phyloP scores from a whole-genome alignment of 164 flowering plant species.

The Magnolia changhungtana region DNA sequence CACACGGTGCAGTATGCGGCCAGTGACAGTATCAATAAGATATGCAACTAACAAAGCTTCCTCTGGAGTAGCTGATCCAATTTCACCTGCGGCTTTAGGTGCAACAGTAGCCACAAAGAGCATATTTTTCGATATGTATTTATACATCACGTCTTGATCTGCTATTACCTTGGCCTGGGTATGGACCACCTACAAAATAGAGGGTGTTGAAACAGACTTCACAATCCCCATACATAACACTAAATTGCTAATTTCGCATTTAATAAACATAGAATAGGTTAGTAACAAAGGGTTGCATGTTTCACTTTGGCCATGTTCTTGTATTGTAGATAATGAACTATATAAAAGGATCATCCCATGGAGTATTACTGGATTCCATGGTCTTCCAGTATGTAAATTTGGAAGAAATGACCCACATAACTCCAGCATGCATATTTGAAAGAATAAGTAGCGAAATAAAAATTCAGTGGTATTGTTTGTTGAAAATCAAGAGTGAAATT shows the following conservation, averaged over 20 bases:
- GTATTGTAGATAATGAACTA: no score
- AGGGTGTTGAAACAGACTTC: neutral
- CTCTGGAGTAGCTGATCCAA: slow-evolving; percentile 85
- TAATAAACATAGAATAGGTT: neutral
- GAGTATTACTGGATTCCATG: no score
- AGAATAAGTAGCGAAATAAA: no score
- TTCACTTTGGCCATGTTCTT: no score
- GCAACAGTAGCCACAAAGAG: slow-evolving; percentile 86
- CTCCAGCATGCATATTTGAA: no score
- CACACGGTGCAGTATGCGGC: slow-evolving; percentile 34
- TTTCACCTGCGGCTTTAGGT: slow-evolving; percentile 74
- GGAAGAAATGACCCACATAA: no score
- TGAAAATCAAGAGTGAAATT: no score
- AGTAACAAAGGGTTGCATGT: neutral
- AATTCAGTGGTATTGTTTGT: no score
- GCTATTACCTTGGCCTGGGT: slow-evolving; percentile 84
- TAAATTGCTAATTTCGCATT: neutral
- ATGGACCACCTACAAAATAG: slow-evolving; percentile 68
- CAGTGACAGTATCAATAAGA: slow-evolving; percentile 35
- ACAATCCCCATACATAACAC: neutral
- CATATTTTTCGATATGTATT: slow-evolving; percentile 80
- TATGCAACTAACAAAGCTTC: slow-evolving; percentile 60
- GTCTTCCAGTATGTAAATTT: no score
- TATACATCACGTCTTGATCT: slow-evolving; percentile 85
- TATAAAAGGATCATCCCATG: no score